phyloP scores from a whole-genome alignment of 306 rosid genomes.

The Psophocarpus tetragonolobus region DNA sequence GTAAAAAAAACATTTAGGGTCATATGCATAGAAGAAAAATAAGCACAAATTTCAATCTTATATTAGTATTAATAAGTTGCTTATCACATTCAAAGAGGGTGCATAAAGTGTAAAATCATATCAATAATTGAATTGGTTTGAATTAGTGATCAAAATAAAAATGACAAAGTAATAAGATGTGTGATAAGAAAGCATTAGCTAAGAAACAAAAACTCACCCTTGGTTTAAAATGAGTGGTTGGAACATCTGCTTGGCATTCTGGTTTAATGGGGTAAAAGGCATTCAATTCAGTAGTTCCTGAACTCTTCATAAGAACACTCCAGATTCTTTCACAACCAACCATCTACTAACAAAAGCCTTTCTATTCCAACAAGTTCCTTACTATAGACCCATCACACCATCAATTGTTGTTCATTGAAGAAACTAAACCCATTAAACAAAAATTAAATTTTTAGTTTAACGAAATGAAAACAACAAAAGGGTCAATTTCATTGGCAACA shows the following conservation, averaged over 20 bases:
- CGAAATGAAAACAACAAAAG: not conserved
- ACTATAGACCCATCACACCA: constrained; percentile 36
- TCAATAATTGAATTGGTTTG: not conserved
- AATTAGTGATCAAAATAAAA: not conserved
- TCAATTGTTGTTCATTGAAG: constrained; percentile 36
- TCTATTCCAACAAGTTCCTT: not conserved
- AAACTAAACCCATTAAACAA: constrained; percentile 23
- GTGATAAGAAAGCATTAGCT: not conserved
- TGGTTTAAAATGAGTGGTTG: constrained; percentile 75
- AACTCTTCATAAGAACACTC: constrained; percentile 37
- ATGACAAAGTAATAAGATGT: not conserved
- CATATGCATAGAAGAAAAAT: not conserved
- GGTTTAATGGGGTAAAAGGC: constrained; percentile 49
- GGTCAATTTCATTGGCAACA: not conserved
- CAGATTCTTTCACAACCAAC: constrained; percentile 29
- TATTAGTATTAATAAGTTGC: not conserved
- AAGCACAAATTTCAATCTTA: not conserved
- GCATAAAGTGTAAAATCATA: not conserved
- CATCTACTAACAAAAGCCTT: constrained; percentile 29
- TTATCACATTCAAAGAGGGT: not conserved
- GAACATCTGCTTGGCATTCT: constrained; percentile 50
- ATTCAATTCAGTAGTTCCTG: constrained; percentile 51
- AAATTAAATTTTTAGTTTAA: not conserved
- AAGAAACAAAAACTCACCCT: constrained; percentile 54
- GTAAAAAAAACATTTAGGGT: not conserved